Base-by-base conservation (phyloP, 192 early-diverging fungal species). In the Coemansia pectinata region DNA sequence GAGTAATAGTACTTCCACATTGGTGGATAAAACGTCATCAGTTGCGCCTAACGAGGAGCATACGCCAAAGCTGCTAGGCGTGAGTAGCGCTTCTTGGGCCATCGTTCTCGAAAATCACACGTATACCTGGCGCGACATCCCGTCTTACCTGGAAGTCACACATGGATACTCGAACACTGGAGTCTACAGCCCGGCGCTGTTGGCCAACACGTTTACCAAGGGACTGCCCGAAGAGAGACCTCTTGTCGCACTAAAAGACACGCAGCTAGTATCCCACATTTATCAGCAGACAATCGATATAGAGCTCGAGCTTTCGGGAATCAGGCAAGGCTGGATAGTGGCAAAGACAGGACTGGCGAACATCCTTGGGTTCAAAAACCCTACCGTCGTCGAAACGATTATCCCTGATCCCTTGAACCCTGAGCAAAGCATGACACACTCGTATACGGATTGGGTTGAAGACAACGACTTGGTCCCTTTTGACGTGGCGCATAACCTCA, bases 201-300 rank as follows among this genome's bases (percentile, higher is more conserved):
- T 67, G 65, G 21, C 36, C 33, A 57, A 67, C 52, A 67, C 47
- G 17, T 53, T 67, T 53, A 57, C 52, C 38, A 38, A 47, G 23
- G n/a, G 40, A 19, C 45, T 36, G 9, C 19, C 65, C 8, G 15
- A 39, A 14, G 25, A 31, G 52, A 52, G 25, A 21, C 48, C 19
- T 8, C 48, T 52, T 52, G 21, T 23, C 6, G 48, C 19, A 2
- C 48, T 52, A 5, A 52, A 10, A 23, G 23, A 52, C 48, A 52
- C 8, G 19, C 48, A 52, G 48, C 48, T 52, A 0, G 48, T 23
- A 10, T 19, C 48, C 7, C 23, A 52, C 48, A 21, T 52, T 52
- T 52, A 52, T 9, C 48, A 52, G 48, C 48, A 52, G 48, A 41
- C 65, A 23, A 41, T 67, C 11, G 65, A 67, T 57, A 53, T 67